Percentiles rank a stretch among this genome's conserved stretches.
These are phyloP conservation scores for Spatholobus suberectus DNA, from an alignment of 306 rosid species.

Conservation along the genomic window DNA sequence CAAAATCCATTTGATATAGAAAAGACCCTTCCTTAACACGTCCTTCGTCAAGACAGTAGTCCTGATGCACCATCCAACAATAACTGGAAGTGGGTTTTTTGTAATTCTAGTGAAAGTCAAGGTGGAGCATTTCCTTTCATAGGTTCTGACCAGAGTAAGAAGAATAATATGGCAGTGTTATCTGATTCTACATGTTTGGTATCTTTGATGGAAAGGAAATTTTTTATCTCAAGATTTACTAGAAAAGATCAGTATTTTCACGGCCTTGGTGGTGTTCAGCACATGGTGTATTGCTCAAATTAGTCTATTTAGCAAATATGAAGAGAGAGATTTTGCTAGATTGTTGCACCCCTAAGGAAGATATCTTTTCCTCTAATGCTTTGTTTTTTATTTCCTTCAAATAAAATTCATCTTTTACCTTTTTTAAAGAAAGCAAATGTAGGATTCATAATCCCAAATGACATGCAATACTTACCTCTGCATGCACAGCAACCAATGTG, in stretches of 20 bases:
- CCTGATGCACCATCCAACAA: constrained; percentile 2
- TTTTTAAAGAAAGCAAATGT: not conserved
- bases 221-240: constrained; percentile 22
- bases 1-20: constrained; percentile 31
- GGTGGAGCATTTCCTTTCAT: constrained; percentile 29
- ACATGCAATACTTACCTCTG: constrained; percentile 74
- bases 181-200: constrained; percentile 6
- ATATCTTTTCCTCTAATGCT: not conserved
- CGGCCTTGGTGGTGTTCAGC: constrained; percentile 8
- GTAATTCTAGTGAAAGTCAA: constrained; percentile 21
- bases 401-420: constrained; percentile 21
- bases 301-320: constrained; percentile 22
- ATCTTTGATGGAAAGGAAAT: constrained; percentile 2
- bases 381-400: constrained; percentile 24
- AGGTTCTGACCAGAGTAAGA: constrained; percentile 24
- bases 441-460: constrained; percentile 29
- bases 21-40: constrained; percentile 19
- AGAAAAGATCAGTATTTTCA: not conserved
- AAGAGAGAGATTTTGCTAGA: not conserved
- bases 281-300: not conserved
- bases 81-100: constrained; percentile 1
- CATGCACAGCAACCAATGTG: constrained; percentile 95
- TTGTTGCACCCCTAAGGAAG: constrained; percentile 1
- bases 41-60: constrained; percentile 25
- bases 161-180: constrained; percentile 19